A percentile compares a stretch with the other conserved stretches of the same genome.
Evolutionary conservation across 257 asterid genomes (phyloP).

Genomic region (Anisodus tanguticus): DNA sequence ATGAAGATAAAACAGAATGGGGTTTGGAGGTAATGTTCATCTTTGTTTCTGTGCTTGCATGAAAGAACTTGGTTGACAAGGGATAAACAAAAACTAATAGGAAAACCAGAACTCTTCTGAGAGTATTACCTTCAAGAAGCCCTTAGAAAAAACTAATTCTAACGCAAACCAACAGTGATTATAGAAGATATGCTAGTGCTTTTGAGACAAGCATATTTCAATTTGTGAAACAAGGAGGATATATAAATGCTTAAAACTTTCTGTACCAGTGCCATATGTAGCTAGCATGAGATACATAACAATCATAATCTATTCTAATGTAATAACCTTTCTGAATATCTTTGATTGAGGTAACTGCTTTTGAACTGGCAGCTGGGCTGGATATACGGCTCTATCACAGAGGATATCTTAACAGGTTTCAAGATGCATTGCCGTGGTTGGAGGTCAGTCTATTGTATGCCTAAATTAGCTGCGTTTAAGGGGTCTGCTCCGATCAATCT

Average conservation of each 20-base stretch:
- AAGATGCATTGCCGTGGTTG: constrained; percentile 98
- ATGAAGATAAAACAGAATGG: constrained; percentile 98
- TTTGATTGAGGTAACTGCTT: constrained; percentile 26
- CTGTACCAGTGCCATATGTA: background rate
- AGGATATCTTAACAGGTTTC: constrained; percentile 92
- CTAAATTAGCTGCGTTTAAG: constrained; percentile 77
- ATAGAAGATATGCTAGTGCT: background rate
- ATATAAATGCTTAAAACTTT: background rate
- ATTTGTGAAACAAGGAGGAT: constrained; percentile 7
- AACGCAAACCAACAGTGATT: background rate
- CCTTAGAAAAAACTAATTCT: background rate
- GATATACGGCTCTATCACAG: constrained; percentile 96
- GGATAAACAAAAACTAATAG: constrained; percentile 6
- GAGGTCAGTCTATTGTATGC: constrained; percentile 94
- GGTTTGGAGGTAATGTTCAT: constrained; percentile 73
- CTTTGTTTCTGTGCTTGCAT: constrained; percentile 12
- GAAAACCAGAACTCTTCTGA: background rate
- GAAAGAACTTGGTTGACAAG: background rate
- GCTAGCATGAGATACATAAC: constrained; percentile 12
- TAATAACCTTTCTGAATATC: constrained; percentile 13
- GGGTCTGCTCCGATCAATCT: constrained; percentile 94
- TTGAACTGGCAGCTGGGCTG: constrained; percentile 78
- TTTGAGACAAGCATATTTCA: background rate
- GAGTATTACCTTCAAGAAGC: background rate
- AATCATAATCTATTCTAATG: constrained; percentile 14